A percentile compares a stretch with the other conserved stretches of the same genome.
Evolutionary conservation across 768 basidiomycete species (phyloP).

Genomic region (Piloderma croceum): DNA sequence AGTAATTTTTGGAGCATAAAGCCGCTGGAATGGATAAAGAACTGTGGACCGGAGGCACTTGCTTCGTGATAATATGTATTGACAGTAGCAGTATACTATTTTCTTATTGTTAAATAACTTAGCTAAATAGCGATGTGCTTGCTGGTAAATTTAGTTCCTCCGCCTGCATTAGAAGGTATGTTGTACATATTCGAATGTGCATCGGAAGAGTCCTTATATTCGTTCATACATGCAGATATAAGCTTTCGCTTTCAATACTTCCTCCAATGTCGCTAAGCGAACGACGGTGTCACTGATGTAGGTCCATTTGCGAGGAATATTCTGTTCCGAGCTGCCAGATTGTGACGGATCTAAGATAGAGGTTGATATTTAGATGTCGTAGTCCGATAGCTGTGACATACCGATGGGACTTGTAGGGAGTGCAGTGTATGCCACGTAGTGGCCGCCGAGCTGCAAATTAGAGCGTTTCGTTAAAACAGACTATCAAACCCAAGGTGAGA

Average conservation of each 20-base stretch:
- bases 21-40: too few relatives aligned
- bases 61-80: too few relatives aligned
- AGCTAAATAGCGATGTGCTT: too few relatives aligned
- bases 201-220: too few relatives aligned
- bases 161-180: too few relatives aligned
- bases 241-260: conserved; percentile 86
- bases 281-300: conserved; percentile 89
- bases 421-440: conserved; percentile 83
- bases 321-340: conserved; percentile 7
- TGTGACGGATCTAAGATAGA: conserved; percentile 1
- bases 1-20: too few relatives aligned
- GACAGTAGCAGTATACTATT: too few relatives aligned
- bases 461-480: conserved; percentile 7
- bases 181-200: too few relatives aligned
- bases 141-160: too few relatives aligned
- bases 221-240: conserved; percentile 94
- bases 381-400: too few relatives aligned
- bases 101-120: too few relatives aligned
- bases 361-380: background rate
- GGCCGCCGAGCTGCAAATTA: conserved; percentile 65
- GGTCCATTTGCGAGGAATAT: conserved; percentile 65
- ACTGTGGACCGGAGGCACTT: too few relatives aligned
- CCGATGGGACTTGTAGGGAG: conserved; percentile 45
- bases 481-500: background rate
- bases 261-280: conserved; percentile 73